Evolutionary conservation across 768 basidiomycete genomes (phyloP).

Genomic region (Rhizopogon vinicolor): DNA sequence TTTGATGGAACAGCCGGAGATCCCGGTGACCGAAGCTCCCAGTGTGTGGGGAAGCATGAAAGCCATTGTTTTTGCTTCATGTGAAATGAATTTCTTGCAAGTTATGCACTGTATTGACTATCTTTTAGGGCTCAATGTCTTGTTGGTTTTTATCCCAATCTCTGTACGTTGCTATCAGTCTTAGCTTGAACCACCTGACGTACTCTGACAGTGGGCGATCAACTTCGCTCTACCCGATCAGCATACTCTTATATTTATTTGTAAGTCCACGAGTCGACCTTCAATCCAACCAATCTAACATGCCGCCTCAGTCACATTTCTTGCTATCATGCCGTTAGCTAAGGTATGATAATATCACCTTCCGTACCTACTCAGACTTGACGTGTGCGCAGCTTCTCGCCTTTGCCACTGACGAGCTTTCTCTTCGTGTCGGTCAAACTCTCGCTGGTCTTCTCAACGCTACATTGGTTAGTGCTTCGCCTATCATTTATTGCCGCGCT

Average conservation of each 20-base stretch:
- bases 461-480: conserved; percentile 53
- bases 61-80: conserved; percentile 53
- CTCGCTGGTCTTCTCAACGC: conserved; percentile 83
- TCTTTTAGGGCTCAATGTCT: conserved; percentile 56
- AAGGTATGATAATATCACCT: conserved; percentile 39
- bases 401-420: conserved; percentile 86
- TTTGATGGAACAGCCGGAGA: conserved; percentile 32
- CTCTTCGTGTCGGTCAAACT: conserved; percentile 78
- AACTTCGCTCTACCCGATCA: conserved; percentile 50
- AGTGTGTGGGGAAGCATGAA: conserved; percentile 40
- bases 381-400: conserved; percentile 52
- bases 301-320: conserved; percentile 53
- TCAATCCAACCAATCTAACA: neutral
- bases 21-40: conserved; percentile 39
- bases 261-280: conserved; percentile 34
- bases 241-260: conserved; percentile 70
- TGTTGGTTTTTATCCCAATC: conserved; percentile 68
- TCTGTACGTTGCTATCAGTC: conserved; percentile 38
- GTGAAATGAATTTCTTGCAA: conserved; percentile 31
- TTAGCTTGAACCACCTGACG: neutral
- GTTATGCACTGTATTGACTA: neutral
- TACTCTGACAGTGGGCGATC: conserved; percentile 56
- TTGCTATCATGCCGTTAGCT: conserved; percentile 84
- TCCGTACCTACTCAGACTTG: neutral
- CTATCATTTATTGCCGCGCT: neutral